Percentiles rank a stretch among this genome's conserved stretches.
These are phyloP conservation scores for Pythium graminicola DNA, from an alignment of 352 stramenopile species.

Conservation along the genomic window DNA sequence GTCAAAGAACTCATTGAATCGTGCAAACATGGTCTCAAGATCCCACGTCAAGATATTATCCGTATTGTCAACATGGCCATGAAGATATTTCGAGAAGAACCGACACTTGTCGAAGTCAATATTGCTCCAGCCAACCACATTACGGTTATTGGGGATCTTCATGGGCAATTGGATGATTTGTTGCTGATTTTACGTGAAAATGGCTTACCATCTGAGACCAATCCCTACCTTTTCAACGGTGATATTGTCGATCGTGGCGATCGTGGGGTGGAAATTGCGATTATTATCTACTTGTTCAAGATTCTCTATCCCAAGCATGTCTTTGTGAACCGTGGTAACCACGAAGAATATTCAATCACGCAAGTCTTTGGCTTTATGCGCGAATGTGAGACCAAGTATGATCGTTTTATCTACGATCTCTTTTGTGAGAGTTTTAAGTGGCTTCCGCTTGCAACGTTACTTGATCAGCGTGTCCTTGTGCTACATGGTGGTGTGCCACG, in stretches of 20 bases:
- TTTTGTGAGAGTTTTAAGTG: conserved; percentile 80
- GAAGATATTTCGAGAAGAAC: conserved; percentile 38
- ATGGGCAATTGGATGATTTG: conserved; percentile 96
- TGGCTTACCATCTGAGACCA: conserved; percentile 23
- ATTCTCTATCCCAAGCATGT: conserved; percentile 69
- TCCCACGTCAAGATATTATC: conserved; percentile 67
- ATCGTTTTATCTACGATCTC: conserved; percentile 67
- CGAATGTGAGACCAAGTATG: conserved; percentile 80
- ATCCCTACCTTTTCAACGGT: conserved; percentile 95
- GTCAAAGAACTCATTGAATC: conserved; percentile 70
- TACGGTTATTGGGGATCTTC: conserved; percentile 74
- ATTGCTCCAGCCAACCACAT: conserved; percentile 70
- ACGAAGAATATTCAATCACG: conserved; percentile 82
- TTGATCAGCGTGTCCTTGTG: conserved; percentile 69
- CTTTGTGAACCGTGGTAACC: conserved; percentile 79
- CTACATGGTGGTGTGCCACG: conserved; percentile 73
- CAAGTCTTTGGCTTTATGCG: conserved; percentile 87
- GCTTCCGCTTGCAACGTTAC: conserved; percentile 63
- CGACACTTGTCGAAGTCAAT: conserved; percentile 61
- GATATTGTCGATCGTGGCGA: conserved; percentile 73
- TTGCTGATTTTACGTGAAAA: conserved; percentile 42
- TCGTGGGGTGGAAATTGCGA: too few species aligned
- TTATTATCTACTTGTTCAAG: conserved; percentile 21
- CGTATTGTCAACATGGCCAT: conserved; percentile 61
- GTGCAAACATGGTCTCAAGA: conserved; percentile 71